phyloP scores from a whole-genome alignment of 2,329 filamentous ascomycete genomes.

The Thielaviopsis musarum region DNA sequence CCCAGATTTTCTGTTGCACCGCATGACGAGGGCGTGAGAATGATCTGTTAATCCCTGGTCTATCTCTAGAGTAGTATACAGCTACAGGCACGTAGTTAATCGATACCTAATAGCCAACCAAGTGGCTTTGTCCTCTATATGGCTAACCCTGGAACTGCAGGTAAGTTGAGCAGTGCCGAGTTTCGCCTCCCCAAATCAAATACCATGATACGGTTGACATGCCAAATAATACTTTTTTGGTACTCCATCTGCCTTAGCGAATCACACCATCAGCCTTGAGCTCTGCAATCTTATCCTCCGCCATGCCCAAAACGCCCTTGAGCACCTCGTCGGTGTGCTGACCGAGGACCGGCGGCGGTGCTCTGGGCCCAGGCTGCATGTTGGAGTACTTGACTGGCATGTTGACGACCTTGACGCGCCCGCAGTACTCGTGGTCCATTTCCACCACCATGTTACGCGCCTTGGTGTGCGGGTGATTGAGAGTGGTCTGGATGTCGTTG shows the following conservation, averaged over 20 bases:
- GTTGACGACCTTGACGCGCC: constrained; percentile 77
- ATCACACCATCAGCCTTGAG: constrained; percentile 54
- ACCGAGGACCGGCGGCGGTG: constrained; percentile 67
- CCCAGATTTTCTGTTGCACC: background rate
- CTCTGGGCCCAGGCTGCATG: constrained; percentile 57
- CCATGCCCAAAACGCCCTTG: constrained; percentile 42
- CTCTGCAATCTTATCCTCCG: constrained; percentile 37
- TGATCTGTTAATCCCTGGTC: background rate
- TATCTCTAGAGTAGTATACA: background rate
- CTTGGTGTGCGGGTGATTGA: constrained; percentile 70
- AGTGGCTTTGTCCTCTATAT: background rate
- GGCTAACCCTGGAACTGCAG: background rate
- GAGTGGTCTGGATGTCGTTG: constrained; percentile 74
- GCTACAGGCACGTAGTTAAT: background rate
- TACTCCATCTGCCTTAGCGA: constrained; percentile 19
- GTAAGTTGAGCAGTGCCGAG: background rate
- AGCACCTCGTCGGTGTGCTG: constrained; percentile 75
- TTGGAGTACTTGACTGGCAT: constrained; percentile 90
- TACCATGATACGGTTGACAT: background rate
- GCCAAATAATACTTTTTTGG: background rate
- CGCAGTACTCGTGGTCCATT: constrained; percentile 67
- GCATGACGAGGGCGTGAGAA: constrained; percentile 3
- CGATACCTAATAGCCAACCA: background rate
- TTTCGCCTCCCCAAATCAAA: background rate
- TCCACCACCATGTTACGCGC: constrained; percentile 84